Evolutionary conservation across 169 alveolate genomes (phyloP).

Genomic region (Plasmodium relictum): DNA sequence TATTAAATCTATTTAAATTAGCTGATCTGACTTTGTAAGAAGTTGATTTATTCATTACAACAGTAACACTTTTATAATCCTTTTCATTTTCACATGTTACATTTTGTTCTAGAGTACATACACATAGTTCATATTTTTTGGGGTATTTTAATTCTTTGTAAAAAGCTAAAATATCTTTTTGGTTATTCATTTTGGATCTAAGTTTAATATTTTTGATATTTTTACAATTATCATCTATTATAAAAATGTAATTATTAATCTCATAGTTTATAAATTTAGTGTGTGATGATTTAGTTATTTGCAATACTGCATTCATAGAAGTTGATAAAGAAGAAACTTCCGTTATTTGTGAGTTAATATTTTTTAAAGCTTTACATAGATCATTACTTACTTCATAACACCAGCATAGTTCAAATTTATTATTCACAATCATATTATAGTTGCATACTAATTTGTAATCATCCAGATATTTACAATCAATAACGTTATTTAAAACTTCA

Average conservation of each 20-base stretch:
- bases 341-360: slow-evolving; percentile 8
- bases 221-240: slow-evolving; percentile 48
- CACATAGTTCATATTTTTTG: slow-evolving; percentile 56
- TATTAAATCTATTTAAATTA: slow-evolving; percentile 14
- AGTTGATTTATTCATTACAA: neutral
- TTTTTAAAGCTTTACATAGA: slow-evolving; percentile 17
- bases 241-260: slow-evolving; percentile 20
- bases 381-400: slow-evolving; percentile 22
- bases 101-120: slow-evolving; percentile 23
- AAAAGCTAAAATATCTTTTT: slow-evolving; percentile 25
- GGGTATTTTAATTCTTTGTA: slow-evolving; percentile 39
- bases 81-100: slow-evolving; percentile 24
- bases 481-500: slow-evolving; percentile 18
- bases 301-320: slow-evolving; percentile 34
- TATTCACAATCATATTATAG: neutral
- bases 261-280: slow-evolving; percentile 35
- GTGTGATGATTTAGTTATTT: slow-evolving; percentile 43
- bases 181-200: slow-evolving; percentile 34
- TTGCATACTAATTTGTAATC: slow-evolving; percentile 48
- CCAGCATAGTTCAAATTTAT: slow-evolving; percentile 54
- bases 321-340: slow-evolving; percentile 25
- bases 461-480: slow-evolving; percentile 14
- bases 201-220: slow-evolving; percentile 33
- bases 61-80: slow-evolving; percentile 16
- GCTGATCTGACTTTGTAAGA: neutral